Conservation (phyloP, 352 stramenopile genomes). For the Phytophthora chlamydospora region DNA sequence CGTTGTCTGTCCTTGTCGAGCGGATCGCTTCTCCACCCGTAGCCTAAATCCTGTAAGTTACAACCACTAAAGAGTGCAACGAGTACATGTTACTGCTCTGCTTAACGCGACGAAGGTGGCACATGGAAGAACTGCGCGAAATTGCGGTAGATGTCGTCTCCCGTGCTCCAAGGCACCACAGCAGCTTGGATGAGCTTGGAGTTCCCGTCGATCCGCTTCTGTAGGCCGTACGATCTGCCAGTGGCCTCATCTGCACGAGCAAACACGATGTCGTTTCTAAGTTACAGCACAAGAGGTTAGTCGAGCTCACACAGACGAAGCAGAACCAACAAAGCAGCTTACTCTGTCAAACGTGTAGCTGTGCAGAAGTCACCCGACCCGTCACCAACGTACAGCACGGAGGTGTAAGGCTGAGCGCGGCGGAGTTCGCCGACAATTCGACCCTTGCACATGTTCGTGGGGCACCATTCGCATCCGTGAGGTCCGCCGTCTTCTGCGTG, state of each 20-base stretch:
- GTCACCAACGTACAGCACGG: slow-evolving; percentile 79
- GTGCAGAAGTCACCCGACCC: slow-evolving; percentile 76
- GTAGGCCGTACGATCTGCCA: slow-evolving; percentile 58
- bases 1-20: slow-evolving; percentile 9
- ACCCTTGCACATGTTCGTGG: slow-evolving; percentile 86
- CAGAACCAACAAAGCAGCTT: too few relatives aligned
- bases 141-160: slow-evolving; percentile 61
- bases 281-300: background rate
- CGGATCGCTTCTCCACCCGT: too few relatives aligned
- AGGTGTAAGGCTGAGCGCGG: slow-evolving; percentile 33
- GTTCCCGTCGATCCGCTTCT: slow-evolving; percentile 52
- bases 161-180: slow-evolving; percentile 68
- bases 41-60: slow-evolving; percentile 9
- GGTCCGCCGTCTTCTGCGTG: slow-evolving; percentile 41
- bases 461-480: slow-evolving; percentile 67
- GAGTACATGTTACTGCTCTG: background rate
- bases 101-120: slow-evolving; percentile 3
- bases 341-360: slow-evolving; percentile 59
- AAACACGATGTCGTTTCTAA: slow-evolving; percentile 70
- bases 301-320: too few relatives aligned
- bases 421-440: slow-evolving; percentile 63
- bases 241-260: slow-evolving; percentile 56
- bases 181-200: slow-evolving; percentile 41
- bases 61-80: slow-evolving; percentile 11
- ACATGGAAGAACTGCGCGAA: slow-evolving; percentile 48